A percentile compares a stretch with the other conserved stretches of the same genome.
phyloP scores from a whole-genome alignment of 305 asterid species.

The Solanum hybrid region DNA sequence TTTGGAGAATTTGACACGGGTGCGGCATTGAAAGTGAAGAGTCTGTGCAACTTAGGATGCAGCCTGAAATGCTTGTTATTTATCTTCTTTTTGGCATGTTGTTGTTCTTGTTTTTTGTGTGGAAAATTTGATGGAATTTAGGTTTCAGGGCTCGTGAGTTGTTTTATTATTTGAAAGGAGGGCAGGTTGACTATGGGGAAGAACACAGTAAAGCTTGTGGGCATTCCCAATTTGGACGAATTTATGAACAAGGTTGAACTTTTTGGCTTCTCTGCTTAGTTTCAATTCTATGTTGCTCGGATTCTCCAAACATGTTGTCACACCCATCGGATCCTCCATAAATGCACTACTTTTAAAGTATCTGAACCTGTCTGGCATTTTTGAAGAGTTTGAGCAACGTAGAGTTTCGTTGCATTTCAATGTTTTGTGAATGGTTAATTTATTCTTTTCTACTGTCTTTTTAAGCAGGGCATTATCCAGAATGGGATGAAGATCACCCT shows the following conservation, averaged over 20 bases:
- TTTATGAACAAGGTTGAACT: conserved; percentile 50
- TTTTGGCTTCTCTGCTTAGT: background rate
- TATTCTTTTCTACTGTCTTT: background rate
- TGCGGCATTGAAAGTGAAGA: background rate
- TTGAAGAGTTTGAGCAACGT: background rate
- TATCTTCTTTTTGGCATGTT: background rate
- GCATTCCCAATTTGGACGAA: conserved; percentile 71
- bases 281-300: background rate
- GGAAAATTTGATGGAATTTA: conserved; percentile 15
- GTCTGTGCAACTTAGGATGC: background rate
- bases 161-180: conserved; percentile 93
- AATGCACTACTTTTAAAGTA: background rate
- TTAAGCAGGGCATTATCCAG: conserved; percentile 72
- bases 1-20: background rate
- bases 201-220: conserved; percentile 91
- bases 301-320: background rate
- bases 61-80: background rate
- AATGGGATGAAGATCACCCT: conserved; percentile 95
- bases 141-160: conserved; percentile 73
- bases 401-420: background rate
- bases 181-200: conserved; percentile 89
- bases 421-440: background rate
- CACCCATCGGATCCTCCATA: background rate
- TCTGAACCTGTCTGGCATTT: background rate
- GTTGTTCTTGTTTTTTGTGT: background rate